A percentile compares a stretch with the other conserved stretches of the same genome.
These are phyloP conservation scores for Xylaria curta DNA, from an alignment of 495 filamentous ascomycete species.

Conservation along the genomic window DNA sequence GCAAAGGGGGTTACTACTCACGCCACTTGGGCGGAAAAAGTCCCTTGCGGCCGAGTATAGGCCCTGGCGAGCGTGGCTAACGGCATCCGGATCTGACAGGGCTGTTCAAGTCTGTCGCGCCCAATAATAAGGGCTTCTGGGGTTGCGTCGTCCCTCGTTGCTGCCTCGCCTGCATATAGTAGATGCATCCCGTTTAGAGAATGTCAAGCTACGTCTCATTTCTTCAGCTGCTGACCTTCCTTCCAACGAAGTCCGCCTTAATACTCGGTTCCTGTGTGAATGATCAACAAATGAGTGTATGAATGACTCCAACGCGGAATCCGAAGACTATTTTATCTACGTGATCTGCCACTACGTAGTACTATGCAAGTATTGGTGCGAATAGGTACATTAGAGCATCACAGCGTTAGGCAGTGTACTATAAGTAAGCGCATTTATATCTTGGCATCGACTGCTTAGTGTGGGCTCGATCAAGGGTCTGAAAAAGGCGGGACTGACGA, in stretches of 20 bases:
- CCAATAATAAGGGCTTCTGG: not conserved
- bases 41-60: slow-evolving; percentile 12
- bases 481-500: slow-evolving; percentile 6
- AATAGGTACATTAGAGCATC: not conserved
- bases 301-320: not conserved
- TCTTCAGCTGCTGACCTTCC: slow-evolving; percentile 16
- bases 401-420: not conserved
- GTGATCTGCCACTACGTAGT: no score
- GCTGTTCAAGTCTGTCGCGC: not conserved
- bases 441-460: slow-evolving; percentile 6
- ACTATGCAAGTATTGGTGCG: not conserved
- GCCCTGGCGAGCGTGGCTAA: not conserved
- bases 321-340: not conserved
- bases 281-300: not conserved
- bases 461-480: slow-evolving; percentile 6
- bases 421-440: not conserved
- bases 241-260: not conserved
- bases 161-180: slow-evolving; percentile 7
- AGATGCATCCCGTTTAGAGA: slow-evolving; percentile 1
- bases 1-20: not conserved
- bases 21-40: slow-evolving; percentile 18
- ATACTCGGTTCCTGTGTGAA: not conserved
- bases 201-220: not conserved
- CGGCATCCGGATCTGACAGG: slow-evolving; percentile 2
- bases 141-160: slow-evolving; percentile 8